These are phyloP conservation scores for Fusarium algeriense DNA, from an alignment of 2,329 filamentous ascomycete species.

Conservation along the genomic window DNA sequence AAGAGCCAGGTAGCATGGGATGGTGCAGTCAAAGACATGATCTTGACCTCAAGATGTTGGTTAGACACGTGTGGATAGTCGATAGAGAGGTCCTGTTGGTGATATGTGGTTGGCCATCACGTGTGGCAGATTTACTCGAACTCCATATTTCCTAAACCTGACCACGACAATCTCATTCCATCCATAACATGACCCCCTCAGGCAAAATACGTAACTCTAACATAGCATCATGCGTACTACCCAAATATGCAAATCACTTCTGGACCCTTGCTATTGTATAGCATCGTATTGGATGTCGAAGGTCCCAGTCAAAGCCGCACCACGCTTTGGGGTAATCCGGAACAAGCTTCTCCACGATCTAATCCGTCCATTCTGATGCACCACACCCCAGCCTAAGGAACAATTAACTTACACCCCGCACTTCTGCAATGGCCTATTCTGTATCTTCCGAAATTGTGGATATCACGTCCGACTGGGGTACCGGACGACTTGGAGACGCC, in stretches of 20 bases:
- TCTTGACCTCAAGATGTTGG: neutral
- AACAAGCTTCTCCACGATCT: constrained; percentile 41
- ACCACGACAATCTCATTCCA: constrained; percentile 15
- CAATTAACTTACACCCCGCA: constrained; percentile 33
- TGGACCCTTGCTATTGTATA: constrained; percentile 16
- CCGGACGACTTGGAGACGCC: constrained; percentile 26
- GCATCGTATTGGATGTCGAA: constrained; percentile 29
- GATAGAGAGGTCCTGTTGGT: neutral
- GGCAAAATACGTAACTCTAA: constrained; percentile 2
- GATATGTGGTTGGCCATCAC: constrained; percentile 23
- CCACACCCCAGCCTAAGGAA: constrained; percentile 6
- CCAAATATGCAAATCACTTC: constrained; percentile 15
- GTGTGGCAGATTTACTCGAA: constrained; percentile 18
- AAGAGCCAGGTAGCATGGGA: neutral
- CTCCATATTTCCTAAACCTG: neutral
- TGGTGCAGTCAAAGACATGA: constrained; percentile 4
- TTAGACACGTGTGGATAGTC: neutral
- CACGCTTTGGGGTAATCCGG: constrained; percentile 44
- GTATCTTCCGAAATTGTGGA: constrained; percentile 27
- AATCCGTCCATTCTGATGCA: constrained; percentile 30
- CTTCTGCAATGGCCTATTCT: constrained; percentile 21
- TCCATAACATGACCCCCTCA: constrained; percentile 1
- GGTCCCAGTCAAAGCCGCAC: constrained; percentile 19
- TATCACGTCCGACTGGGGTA: constrained; percentile 26
- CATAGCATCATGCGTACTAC: constrained; percentile 15